These are phyloP conservation scores for Dictyostelium purpureum DNA, from an alignment of 78 protist genomes.

Conservation along the genomic window DNA sequence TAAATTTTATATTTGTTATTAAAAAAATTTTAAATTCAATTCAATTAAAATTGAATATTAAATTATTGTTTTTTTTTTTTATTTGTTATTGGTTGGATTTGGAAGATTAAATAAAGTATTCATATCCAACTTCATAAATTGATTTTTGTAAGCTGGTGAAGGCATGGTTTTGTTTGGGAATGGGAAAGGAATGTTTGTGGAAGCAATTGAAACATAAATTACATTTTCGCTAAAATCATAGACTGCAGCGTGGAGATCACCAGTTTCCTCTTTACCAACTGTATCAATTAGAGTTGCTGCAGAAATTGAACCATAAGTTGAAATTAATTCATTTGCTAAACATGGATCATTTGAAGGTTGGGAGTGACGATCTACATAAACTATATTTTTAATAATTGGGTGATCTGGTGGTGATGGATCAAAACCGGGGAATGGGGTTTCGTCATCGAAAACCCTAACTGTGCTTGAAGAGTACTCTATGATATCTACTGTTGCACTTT, in stretches of 20 bases:
- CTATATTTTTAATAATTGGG: constrained; percentile 13
- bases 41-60: no score
- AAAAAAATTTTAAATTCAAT: no score
- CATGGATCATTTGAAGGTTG: constrained; percentile 47
- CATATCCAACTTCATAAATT: constrained; percentile 55
- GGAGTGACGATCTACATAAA: constrained; percentile 38
- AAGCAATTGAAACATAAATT: constrained; percentile 34
- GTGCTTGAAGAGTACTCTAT: constrained; percentile 22
- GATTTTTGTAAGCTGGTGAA: constrained; percentile 46
- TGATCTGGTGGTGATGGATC: constrained; percentile 25
- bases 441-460: constrained; percentile 18
- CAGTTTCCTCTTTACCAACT: constrained; percentile 11
- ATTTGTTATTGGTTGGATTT: no score
- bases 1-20: no score
- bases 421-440: constrained; percentile 39
- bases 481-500: constrained; percentile 30
- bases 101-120: constrained; percentile 21
- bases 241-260: constrained; percentile 50
- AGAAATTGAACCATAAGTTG: not conserved
- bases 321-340: not conserved
- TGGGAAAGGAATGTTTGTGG: constrained; percentile 13
- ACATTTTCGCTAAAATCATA: constrained; percentile 15
- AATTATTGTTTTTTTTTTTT: no score
- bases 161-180: not conserved
- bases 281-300: not conserved